Conservation (phyloP, 345 rosid species). For the Arabidopsis arenosa region DNA sequence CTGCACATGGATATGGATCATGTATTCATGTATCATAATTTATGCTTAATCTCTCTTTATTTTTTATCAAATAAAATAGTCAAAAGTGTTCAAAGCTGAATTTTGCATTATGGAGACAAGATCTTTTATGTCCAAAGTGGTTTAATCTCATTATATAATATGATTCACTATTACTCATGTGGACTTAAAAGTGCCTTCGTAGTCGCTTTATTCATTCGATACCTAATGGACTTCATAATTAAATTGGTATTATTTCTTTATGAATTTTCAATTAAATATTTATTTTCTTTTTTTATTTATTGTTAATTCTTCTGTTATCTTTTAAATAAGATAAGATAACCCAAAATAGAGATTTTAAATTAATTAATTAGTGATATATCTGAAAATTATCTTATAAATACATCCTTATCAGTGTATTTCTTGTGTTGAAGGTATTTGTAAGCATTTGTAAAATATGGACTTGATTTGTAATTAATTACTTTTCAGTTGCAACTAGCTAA, state of each 20-base stretch:
- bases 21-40: slow-evolving; percentile 1
- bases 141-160: slow-evolving; percentile 40
- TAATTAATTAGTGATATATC: no score
- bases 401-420: no score
- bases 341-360: no score
- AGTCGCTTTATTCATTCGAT: slow-evolving; percentile 33
- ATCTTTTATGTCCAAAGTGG: slow-evolving; percentile 46
- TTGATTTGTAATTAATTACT: slow-evolving; percentile 16
- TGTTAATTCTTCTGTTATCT: background rate
- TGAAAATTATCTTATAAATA: no score
- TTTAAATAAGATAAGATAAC: background rate
- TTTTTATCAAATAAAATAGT: slow-evolving; percentile 10
- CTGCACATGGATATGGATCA: slow-evolving; percentile 38
- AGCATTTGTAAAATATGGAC: background rate
- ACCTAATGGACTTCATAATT: slow-evolving; percentile 43
- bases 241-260: background rate
- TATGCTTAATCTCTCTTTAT: slow-evolving; percentile 32
- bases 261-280: background rate
- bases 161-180: slow-evolving; percentile 42
- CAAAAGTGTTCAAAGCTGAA: slow-evolving; percentile 46
- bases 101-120: slow-evolving; percentile 45
- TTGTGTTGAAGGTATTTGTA: no score
- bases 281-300: background rate
- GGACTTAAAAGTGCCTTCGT: slow-evolving; percentile 38
- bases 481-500: background rate